phyloP scores from a whole-genome alignment of 2,329 filamentous ascomycete genomes.

The Paraphoma sp. region DNA sequence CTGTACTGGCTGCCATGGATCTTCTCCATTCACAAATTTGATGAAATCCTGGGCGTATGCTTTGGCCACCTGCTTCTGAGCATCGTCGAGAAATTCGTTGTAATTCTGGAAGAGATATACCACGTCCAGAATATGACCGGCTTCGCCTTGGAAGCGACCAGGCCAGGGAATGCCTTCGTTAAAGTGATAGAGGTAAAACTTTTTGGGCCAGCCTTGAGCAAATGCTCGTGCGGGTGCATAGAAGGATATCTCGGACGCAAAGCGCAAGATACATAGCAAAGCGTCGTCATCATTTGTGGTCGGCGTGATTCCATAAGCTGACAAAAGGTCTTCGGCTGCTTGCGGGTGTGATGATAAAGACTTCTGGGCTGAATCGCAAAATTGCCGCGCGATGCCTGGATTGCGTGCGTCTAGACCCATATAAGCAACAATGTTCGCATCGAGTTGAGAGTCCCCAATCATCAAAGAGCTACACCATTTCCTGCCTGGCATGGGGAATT shows the following conservation, averaged over 20 bases:
- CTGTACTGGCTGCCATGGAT: conserved; percentile 41
- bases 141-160: conserved; percentile 40
- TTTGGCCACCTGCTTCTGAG: conserved; percentile 29
- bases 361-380: conserved; percentile 41
- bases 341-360: conserved; percentile 33
- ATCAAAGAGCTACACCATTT: conserved; percentile 57
- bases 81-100: conserved; percentile 32
- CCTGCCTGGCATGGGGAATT: conserved; percentile 46
- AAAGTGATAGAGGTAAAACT: conserved; percentile 44
- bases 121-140: conserved; percentile 44
- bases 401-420: conserved; percentile 32
- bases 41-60: conserved; percentile 41
- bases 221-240: conserved; percentile 53
- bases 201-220: conserved; percentile 46
- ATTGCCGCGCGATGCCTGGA: conserved; percentile 41
- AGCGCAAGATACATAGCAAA: conserved; percentile 51
- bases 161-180: conserved; percentile 46
- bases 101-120: conserved; percentile 44
- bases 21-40: conserved; percentile 39
- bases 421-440: conserved; percentile 45
- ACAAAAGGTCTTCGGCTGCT: conserved; percentile 35
- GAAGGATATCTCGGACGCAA: conserved; percentile 56
- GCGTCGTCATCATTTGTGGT: conserved; percentile 51
- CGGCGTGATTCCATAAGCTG: conserved; percentile 50
- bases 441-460: conserved; percentile 57